Percentiles rank a stretch among this genome's conserved stretches.
Evolutionary conservation across 2,329 filamentous ascomycete genomes (phyloP).

Genomic region (Grosmannia penicillata): DNA sequence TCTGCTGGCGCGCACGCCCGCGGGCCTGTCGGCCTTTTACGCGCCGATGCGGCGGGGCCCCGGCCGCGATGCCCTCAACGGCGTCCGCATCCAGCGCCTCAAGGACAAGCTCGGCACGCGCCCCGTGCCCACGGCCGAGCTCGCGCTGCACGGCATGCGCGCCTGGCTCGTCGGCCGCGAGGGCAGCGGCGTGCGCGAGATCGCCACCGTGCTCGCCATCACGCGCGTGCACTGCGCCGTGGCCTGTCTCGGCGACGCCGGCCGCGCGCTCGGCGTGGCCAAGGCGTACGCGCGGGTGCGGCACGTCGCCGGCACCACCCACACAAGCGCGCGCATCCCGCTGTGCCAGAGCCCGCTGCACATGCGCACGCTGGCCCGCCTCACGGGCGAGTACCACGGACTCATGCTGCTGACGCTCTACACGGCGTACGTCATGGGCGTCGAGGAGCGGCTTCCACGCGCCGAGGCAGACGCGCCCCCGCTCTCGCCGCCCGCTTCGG

Average conservation of each 20-base stretch:
- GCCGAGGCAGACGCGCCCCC: not conserved
- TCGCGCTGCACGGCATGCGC: slow-evolving; percentile 48
- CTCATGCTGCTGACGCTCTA: slow-evolving; percentile 41
- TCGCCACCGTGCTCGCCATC: slow-evolving; percentile 53
- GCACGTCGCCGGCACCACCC: slow-evolving; percentile 29
- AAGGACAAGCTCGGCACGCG: slow-evolving; percentile 62
- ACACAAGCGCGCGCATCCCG: slow-evolving; percentile 27
- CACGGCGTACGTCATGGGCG: slow-evolving; percentile 36
- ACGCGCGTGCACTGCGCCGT: slow-evolving; percentile 45
- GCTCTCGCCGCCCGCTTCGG: not conserved
- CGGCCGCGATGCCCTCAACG: slow-evolving; percentile 38
- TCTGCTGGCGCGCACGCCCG: slow-evolving; percentile 43
- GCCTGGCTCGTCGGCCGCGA: slow-evolving; percentile 52
- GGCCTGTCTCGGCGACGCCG: slow-evolving; percentile 34
- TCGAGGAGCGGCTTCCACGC: slow-evolving; percentile 23
- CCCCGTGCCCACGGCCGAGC: slow-evolving; percentile 56
- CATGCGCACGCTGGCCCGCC: slow-evolving; percentile 40
- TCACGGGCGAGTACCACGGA: slow-evolving; percentile 39
- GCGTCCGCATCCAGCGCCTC: slow-evolving; percentile 50
- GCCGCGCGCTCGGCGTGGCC: slow-evolving; percentile 40
- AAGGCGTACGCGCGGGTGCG: slow-evolving; percentile 43
- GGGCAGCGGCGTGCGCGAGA: slow-evolving; percentile 52
- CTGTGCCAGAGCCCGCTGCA: slow-evolving; percentile 40
- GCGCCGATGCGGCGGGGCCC: slow-evolving; percentile 41
- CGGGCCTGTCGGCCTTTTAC: slow-evolving; percentile 45